These are phyloP conservation scores for Amaranthus cruentus DNA, from an alignment of 148 eudicot genomes.

Conservation along the genomic window DNA sequence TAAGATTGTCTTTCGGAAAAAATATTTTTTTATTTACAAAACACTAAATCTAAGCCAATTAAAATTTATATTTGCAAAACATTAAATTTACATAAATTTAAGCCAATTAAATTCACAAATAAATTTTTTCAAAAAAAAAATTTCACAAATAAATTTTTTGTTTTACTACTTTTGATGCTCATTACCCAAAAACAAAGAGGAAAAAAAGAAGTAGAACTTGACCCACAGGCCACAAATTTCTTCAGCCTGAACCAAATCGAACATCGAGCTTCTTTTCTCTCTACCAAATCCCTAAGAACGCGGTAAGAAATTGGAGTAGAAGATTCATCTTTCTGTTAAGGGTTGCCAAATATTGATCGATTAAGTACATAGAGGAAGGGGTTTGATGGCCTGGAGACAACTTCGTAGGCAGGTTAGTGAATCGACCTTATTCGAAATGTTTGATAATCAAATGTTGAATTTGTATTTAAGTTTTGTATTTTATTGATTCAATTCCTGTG, in stretches of 20 bases:
- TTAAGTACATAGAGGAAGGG: too few species aligned
- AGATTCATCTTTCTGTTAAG: conserved; percentile 13
- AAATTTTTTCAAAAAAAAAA: too few species aligned
- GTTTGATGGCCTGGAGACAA: conserved; percentile 59
- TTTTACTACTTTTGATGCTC: not conserved
- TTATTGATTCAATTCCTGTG: not conserved
- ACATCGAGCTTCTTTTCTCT: too few species aligned
- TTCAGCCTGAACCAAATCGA: too few species aligned
- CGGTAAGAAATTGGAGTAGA: not conserved
- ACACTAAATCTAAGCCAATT: too few species aligned
- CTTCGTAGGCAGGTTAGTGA: conserved; percentile 61
- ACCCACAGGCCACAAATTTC: not conserved
- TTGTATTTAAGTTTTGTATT: conserved; percentile 4
- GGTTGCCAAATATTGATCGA: conserved; percentile 4
- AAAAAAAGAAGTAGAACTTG: not conserved
- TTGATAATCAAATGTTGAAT: not conserved
- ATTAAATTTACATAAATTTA: too few species aligned
- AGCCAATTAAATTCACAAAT: too few species aligned
- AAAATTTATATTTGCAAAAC: too few species aligned
- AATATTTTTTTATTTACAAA: too few species aligned
- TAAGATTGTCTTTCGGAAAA: too few species aligned
- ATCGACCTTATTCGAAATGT: not conserved
- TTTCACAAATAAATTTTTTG: too few species aligned
- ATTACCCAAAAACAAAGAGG: not conserved
- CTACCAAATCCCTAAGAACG: not conserved